phyloP scores from a whole-genome alignment of 202 grass and related monocot species.

The Hordeum pubiflorum region DNA sequence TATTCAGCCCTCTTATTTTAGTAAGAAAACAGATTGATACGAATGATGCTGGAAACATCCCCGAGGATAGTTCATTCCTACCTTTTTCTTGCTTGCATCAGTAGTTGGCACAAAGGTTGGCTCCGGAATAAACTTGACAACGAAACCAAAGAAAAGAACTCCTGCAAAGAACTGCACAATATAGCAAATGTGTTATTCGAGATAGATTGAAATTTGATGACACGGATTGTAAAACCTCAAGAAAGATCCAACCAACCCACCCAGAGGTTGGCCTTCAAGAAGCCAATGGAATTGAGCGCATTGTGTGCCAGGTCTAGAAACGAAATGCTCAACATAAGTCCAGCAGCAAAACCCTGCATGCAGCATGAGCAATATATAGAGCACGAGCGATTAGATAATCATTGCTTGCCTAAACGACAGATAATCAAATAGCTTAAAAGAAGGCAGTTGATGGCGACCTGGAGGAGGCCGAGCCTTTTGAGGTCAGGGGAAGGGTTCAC shows the following conservation, averaged over 20 bases:
- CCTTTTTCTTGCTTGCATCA: constrained; percentile 49
- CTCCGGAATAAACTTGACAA: constrained; percentile 93
- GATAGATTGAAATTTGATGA: background rate
- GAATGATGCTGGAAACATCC: constrained; percentile 9
- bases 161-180: constrained; percentile 69
- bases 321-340: constrained; percentile 96
- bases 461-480: constrained; percentile 88
- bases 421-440: background rate
- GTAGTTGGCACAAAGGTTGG: constrained; percentile 43
- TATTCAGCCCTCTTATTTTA: constrained; percentile 16
- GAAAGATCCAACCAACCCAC: constrained; percentile 29
- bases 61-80: constrained; percentile 3
- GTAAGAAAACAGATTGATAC: background rate
- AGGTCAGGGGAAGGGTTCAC: constrained; percentile 65
- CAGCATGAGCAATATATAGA: constrained; percentile 10
- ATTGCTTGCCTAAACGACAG: background rate
- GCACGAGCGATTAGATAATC: background rate
- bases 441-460: constrained; percentile 36
- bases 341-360: constrained; percentile 79
- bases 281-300: constrained; percentile 84
- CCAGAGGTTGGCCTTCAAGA: constrained; percentile 96
- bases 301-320: constrained; percentile 96
- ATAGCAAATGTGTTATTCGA: constrained; percentile 2
- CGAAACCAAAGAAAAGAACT: constrained; percentile 77
- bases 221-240: constrained; percentile 8